These are phyloP conservation scores for Mycena filopes DNA, from an alignment of 768 basidiomycete genomes.

Conservation along the genomic window DNA sequence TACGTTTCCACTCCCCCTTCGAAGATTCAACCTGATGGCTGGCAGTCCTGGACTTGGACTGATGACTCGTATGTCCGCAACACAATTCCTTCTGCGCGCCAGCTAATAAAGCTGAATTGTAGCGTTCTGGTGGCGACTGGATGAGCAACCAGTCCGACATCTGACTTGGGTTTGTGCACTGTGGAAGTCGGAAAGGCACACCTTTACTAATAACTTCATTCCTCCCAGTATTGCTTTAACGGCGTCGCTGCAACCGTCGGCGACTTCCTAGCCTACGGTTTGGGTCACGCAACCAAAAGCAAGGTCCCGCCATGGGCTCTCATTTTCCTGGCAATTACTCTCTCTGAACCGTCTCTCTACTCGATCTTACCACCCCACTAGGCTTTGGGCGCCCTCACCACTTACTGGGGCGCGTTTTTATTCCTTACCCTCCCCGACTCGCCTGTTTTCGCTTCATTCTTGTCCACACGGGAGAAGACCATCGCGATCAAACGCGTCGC, in stretches of 20 bases:
- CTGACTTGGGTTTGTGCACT: conserved; percentile 39
- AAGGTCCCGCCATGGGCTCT: conserved; percentile 41
- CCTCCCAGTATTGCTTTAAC: conserved; percentile 30
- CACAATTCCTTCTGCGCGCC: neutral
- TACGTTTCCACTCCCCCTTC: neutral
- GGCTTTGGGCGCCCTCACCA: conserved; percentile 40
- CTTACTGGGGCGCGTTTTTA: conserved; percentile 39
- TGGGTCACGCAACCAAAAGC: conserved; percentile 36
- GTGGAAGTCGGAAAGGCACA: neutral
- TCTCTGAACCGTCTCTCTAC: neutral
- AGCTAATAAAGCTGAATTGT: neutral
- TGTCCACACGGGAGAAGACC: conserved; percentile 43
- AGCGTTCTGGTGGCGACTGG: conserved; percentile 42
- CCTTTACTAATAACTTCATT: no score
- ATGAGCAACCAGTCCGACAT: conserved; percentile 42
- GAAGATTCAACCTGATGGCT: no score
- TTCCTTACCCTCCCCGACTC: conserved; percentile 50
- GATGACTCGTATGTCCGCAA: conserved; percentile 38
- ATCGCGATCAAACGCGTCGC: conserved; percentile 51
- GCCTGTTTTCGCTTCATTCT: conserved; percentile 43
- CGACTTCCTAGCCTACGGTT: conserved; percentile 39
- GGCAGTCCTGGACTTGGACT: conserved; percentile 41
- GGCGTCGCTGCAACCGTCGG: conserved; percentile 41
- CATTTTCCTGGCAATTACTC: conserved; percentile 37
- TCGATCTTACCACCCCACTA: neutral